phyloP scores from a whole-genome alignment of 176 grass and related monocot genomes.

The Oryza rufipogon region DNA sequence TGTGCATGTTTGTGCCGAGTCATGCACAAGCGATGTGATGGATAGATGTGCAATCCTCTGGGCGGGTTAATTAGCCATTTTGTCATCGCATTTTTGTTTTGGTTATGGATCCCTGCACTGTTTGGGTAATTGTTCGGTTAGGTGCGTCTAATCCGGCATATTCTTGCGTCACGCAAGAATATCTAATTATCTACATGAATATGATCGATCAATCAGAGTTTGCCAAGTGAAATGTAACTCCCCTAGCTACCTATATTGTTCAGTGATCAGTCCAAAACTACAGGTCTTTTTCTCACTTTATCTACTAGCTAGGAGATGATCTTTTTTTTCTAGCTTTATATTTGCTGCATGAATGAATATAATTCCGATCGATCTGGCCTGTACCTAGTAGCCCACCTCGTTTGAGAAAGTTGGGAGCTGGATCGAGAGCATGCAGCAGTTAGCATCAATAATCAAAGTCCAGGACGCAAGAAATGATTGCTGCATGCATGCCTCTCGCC shows the following conservation, averaged over 20 bases:
- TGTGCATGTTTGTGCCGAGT: neutral
- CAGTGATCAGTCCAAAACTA: neutral
- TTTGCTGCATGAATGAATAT: neutral
- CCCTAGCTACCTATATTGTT: neutral
- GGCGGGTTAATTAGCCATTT: slow-evolving; percentile 7
- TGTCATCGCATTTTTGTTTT: neutral
- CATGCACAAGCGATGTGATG: slow-evolving; percentile 23
- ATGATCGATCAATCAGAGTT: neutral
- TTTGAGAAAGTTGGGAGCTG: neutral
- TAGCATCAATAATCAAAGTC: slow-evolving; percentile 1
- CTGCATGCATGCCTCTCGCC: neutral
- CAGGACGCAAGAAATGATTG: slow-evolving; percentile 36
- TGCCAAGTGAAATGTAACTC: neutral
- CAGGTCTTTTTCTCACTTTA: neutral
- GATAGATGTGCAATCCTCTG: slow-evolving; percentile 13
- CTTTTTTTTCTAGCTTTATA: neutral
- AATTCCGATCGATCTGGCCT: neutral
- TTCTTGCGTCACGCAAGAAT: neutral
- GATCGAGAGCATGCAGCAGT: neutral
- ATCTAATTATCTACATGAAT: neutral
- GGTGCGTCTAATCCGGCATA: neutral
- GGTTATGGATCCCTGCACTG: neutral
- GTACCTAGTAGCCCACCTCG: neutral
- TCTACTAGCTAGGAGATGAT: neutral
- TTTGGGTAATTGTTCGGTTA: neutral